A percentile compares a stretch with the other conserved stretches of the same genome.
Conservation (phyloP, 371 early-diverging fungal species). For the Mortierella sp. region DNA sequence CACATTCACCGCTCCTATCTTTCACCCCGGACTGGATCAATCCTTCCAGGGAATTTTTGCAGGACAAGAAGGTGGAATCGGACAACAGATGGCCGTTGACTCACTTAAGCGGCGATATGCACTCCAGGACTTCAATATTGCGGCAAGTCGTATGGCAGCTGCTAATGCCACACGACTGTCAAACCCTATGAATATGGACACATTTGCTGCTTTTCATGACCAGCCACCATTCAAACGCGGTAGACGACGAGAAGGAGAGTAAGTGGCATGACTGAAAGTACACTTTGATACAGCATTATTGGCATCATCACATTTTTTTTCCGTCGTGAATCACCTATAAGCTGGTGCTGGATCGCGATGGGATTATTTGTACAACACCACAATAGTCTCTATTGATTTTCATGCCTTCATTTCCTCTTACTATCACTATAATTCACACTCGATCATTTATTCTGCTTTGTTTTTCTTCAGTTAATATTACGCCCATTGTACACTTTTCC, state of each 20-base stretch:
- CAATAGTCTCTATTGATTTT: neutral
- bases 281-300: neutral
- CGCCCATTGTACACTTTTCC: neutral
- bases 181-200: conserved; percentile 37
- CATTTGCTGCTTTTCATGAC: conserved; percentile 40
- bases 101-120: conserved; percentile 50
- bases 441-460: conserved; percentile 2
- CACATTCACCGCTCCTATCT: conserved; percentile 50
- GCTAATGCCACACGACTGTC: conserved; percentile 31
- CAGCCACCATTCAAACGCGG: conserved; percentile 53
- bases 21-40: conserved; percentile 46
- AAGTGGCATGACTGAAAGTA: neutral
- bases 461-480: neutral
- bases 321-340: neutral
- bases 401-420: neutral
- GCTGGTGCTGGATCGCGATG: neutral
- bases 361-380: too few relatives aligned
- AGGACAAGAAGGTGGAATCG: conserved; percentile 56
- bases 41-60: conserved; percentile 37
- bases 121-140: conserved; percentile 42
- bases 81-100: conserved; percentile 51
- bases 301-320: neutral
- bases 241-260: conserved; percentile 51
- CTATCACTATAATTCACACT: conserved; percentile 2
- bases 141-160: conserved; percentile 34